phyloP scores from a whole-genome alignment of 163 green algal species.

The Coccomyxa subellipsoidea region DNA sequence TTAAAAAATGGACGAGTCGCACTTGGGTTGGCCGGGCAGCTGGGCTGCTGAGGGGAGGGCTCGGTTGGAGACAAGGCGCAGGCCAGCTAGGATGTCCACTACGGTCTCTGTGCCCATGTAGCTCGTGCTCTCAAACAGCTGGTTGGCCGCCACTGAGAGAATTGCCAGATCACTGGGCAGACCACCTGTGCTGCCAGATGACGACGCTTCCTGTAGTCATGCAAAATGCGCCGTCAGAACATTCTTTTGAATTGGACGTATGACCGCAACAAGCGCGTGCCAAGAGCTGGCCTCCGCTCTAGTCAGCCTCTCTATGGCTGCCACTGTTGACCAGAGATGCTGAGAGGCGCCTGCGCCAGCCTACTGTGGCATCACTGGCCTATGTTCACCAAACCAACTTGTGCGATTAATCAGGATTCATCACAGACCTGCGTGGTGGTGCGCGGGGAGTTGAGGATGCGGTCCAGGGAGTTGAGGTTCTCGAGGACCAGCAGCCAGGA shows the following conservation, averaged over 20 bases:
- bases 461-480: slow-evolving; percentile 77
- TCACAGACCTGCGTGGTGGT: slow-evolving; percentile 51
- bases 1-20: not conserved
- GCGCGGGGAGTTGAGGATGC: slow-evolving; percentile 55
- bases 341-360: too few relatives aligned
- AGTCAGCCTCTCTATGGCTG: too few relatives aligned
- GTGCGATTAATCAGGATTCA: too few relatives aligned
- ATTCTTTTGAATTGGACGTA: too few relatives aligned
- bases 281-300: too few relatives aligned
- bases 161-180: slow-evolving; percentile 52
- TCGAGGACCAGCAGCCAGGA: slow-evolving; percentile 79
- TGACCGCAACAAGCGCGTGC: too few relatives aligned
- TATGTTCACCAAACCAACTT: too few relatives aligned
- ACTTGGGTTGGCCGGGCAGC: slow-evolving; percentile 29
- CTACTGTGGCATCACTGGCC: too few relatives aligned
- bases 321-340: too few relatives aligned
- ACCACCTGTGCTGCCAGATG: not conserved
- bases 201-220: not conserved
- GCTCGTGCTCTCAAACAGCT: slow-evolving; percentile 66
- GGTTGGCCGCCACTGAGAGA: slow-evolving; percentile 45
- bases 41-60: slow-evolving; percentile 35
- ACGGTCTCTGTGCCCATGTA: slow-evolving; percentile 64
- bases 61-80: slow-evolving; percentile 55
- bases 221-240: too few relatives aligned
- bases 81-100: slow-evolving; percentile 55